Conservation (phyloP, 73 alveolate genomes). For the Tetrahymena malaccensis region DNA sequence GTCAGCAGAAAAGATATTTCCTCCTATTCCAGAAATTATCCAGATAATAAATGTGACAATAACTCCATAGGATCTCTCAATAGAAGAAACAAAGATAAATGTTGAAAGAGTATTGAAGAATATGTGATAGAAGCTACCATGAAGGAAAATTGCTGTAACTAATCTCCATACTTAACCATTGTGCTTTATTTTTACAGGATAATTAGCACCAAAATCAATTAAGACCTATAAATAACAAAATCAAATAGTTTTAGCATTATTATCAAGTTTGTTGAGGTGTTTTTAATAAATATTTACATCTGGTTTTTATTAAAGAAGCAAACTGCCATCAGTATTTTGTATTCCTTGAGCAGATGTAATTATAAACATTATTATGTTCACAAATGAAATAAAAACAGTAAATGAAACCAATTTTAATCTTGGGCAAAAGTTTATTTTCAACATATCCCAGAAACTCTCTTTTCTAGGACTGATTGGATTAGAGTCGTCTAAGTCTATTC, state of each 20-base stretch:
- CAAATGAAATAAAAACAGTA: not conserved
- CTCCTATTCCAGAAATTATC: not conserved
- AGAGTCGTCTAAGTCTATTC: not conserved
- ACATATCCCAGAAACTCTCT: not conserved
- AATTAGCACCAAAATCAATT: not conserved
- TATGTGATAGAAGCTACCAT: not conserved
- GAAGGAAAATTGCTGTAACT: not conserved
- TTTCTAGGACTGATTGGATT: not conserved
- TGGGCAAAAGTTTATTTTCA: not conserved
- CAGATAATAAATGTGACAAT: not conserved
- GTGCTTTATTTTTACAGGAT: not conserved
- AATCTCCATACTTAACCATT: not conserved
- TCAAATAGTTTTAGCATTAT: not conserved
- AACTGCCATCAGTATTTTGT: not conserved
- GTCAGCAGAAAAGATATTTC: not conserved
- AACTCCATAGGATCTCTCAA: not conserved
- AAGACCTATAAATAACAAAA: not conserved
- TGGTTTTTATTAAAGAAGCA: not conserved
- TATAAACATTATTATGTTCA: not conserved
- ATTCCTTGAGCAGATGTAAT: not conserved
- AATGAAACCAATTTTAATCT: not conserved
- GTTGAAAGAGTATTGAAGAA: not conserved
- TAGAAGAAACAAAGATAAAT: not conserved
- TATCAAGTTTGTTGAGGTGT: too few relatives aligned
- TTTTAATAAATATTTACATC: not conserved